Evolutionary conservation across 495 filamentous ascomycete genomes (phyloP).

Genomic region (Penicillium pancosmium): DNA sequence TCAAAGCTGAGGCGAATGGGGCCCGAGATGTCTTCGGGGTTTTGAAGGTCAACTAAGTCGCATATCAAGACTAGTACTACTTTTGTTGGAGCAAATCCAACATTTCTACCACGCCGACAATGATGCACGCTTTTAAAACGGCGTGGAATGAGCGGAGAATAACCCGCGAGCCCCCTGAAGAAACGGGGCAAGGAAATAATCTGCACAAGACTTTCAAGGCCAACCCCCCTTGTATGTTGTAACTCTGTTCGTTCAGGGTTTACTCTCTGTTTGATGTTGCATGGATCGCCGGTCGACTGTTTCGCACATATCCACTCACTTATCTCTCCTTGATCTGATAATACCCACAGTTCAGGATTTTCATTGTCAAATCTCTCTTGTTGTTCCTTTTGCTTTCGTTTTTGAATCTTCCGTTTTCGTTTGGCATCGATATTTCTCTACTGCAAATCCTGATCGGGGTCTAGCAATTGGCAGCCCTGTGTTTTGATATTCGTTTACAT

Average conservation of each 20-base stretch:
- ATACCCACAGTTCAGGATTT: constrained; percentile 32
- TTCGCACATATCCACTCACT: constrained; percentile 27
- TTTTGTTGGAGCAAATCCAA: constrained; percentile 4
- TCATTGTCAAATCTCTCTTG: constrained; percentile 13
- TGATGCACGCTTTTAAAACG: neutral
- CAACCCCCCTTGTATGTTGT: constrained; percentile 8
- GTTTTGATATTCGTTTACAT: constrained; percentile 4
- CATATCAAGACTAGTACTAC: neutral
- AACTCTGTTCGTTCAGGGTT: constrained; percentile 9
- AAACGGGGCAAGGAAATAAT: constrained; percentile 5
- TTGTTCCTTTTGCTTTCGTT: constrained; percentile 3
- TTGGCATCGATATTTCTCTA: neutral
- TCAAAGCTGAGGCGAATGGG: constrained; percentile 25
- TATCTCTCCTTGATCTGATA: constrained; percentile 22
- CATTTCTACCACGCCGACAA: constrained; percentile 10
- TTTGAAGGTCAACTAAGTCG: constrained; percentile 39
- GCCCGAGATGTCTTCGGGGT: constrained; percentile 50
- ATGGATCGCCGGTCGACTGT: constrained; percentile 37
- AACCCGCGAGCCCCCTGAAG: neutral
- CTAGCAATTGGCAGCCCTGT: neutral
- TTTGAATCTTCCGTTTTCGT: constrained; percentile 2
- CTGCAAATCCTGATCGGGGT: neutral
- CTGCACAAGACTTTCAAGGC: constrained; percentile 1
- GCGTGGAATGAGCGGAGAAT: neutral
- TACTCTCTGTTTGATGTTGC: constrained; percentile 20